These are phyloP conservation scores for Pseudocercospora eumusae DNA, from an alignment of 2,329 filamentous ascomycete genomes.

Conservation along the genomic window DNA sequence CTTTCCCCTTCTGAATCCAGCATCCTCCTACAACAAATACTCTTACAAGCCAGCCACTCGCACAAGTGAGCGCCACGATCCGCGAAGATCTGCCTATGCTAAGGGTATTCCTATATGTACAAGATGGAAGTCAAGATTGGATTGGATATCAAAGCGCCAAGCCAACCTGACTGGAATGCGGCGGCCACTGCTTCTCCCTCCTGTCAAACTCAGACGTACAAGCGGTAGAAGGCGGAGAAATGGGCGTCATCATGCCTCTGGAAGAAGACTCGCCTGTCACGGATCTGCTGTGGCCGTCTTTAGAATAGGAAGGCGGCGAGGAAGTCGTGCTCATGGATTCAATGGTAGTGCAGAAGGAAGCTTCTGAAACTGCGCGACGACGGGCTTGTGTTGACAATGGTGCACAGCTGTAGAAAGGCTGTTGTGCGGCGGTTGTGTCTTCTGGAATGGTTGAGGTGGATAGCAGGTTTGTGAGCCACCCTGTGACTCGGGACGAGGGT, in stretches of 20 bases:
- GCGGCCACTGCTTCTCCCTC: conserved; percentile 11
- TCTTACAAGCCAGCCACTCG: background rate
- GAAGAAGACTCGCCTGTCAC: conserved; percentile 25
- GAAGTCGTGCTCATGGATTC: conserved; percentile 27
- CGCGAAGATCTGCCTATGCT: background rate
- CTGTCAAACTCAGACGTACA: conserved; percentile 20
- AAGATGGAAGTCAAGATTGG: conserved; percentile 5
- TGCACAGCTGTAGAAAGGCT: conserved; percentile 31
- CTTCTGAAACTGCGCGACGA: conserved; percentile 23
- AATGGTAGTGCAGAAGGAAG: conserved; percentile 29
- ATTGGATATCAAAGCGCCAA: conserved; percentile 26
- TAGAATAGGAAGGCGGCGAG: conserved; percentile 29
- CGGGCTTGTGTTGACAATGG: conserved; percentile 10
- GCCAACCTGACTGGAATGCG: conserved; percentile 23
- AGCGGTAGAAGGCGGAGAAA: conserved; percentile 23
- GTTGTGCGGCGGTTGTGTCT: conserved; percentile 11
- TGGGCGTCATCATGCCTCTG: conserved; percentile 15
- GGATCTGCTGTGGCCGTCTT: conserved; percentile 32
- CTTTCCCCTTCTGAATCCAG: background rate
- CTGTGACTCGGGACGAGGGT: conserved; percentile 31
- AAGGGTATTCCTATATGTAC: conserved; percentile 24
- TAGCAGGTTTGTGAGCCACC: conserved; percentile 35
- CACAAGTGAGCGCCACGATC: background rate
- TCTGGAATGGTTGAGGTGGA: conserved; percentile 19
- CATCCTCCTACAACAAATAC: background rate